These are phyloP conservation scores for Ehretia macrophylla DNA, from an alignment of 257 asterid genomes.

Conservation along the genomic window DNA sequence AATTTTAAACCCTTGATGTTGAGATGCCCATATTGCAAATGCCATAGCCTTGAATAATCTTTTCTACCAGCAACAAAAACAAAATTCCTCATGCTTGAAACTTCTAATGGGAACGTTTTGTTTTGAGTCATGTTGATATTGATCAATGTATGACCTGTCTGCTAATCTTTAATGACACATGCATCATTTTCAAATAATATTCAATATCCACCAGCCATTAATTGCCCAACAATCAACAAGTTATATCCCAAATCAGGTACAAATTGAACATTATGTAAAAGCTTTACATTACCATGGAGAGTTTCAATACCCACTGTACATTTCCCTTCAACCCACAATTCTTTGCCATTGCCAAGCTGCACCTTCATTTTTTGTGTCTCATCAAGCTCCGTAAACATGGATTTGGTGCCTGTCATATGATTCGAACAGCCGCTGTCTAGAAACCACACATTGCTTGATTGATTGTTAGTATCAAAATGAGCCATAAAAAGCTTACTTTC, in stretches of 20 bases:
- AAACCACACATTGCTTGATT: not conserved
- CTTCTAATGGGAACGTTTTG: constrained; percentile 1
- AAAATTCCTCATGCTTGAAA: not conserved
- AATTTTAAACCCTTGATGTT: constrained; percentile 1
- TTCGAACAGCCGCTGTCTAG: constrained; percentile 10
- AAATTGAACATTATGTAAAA: constrained; percentile 6
- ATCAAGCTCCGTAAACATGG: constrained; percentile 9
- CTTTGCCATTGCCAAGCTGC: not conserved
- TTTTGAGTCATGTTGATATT: not conserved
- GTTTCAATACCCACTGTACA: not conserved
- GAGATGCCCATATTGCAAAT: constrained; percentile 15
- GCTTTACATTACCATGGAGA: not conserved
- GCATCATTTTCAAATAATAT: constrained; percentile 2
- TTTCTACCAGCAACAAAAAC: not conserved
- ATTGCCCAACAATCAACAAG: constrained; percentile 17
- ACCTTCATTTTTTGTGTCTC: not conserved
- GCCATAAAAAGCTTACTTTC: constrained; percentile 10
- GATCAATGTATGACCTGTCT: not conserved
- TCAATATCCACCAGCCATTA: constrained; percentile 1
- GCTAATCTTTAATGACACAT: constrained; percentile 1
- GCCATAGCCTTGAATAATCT: not conserved
- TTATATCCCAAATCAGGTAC: constrained; percentile 8
- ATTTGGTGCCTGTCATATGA: not conserved
- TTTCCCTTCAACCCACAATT: constrained; percentile 4
- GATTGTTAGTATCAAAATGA: not conserved